These are phyloP conservation scores for Hirsutella thompsonii DNA, from an alignment of 2,329 filamentous ascomycete genomes.

Conservation along the genomic window DNA sequence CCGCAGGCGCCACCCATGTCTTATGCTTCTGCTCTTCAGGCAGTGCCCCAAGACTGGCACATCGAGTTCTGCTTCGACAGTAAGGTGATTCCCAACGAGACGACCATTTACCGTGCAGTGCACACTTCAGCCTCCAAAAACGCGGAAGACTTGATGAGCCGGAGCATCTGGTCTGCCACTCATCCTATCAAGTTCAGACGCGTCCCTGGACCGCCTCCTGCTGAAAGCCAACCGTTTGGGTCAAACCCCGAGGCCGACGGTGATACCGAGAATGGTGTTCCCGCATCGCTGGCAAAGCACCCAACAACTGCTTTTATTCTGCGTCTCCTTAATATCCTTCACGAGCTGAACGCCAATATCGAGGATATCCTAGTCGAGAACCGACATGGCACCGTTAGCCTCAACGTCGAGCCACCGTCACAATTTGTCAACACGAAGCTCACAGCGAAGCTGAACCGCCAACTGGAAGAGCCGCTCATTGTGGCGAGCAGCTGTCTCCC, in stretches of 20 bases:
- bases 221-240: slow-evolving; percentile 53
- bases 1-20: slow-evolving; percentile 46
- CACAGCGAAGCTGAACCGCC: slow-evolving; percentile 92
- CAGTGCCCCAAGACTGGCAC: slow-evolving; percentile 85
- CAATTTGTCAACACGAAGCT: slow-evolving; percentile 99
- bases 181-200: slow-evolving; percentile 89
- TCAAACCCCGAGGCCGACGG: slow-evolving; percentile 32
- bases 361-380: slow-evolving; percentile 80
- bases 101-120: slow-evolving; percentile 89
- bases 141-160: slow-evolving; percentile 50
- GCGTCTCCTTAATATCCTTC: slow-evolving; percentile 75
- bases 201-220: slow-evolving; percentile 68
- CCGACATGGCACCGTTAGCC: slow-evolving; percentile 48
- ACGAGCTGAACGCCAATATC: slow-evolving; percentile 84
- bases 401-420: slow-evolving; percentile 71
- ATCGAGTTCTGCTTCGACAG: slow-evolving; percentile 86
- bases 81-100: slow-evolving; percentile 77
- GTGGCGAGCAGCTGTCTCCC: slow-evolving; percentile 95
- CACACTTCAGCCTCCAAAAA: slow-evolving; percentile 42
- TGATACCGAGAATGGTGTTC: slow-evolving; percentile 48
- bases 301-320: slow-evolving; percentile 80
- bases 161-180: slow-evolving; percentile 80
- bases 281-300: slow-evolving; percentile 70
- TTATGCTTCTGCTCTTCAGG: slow-evolving; percentile 73
- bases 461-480: slow-evolving; percentile 90